Percentiles rank a stretch among this genome's conserved stretches.
Conservation (phyloP, 148 eudicot species). For the Vaccinium corymbosum region DNA sequence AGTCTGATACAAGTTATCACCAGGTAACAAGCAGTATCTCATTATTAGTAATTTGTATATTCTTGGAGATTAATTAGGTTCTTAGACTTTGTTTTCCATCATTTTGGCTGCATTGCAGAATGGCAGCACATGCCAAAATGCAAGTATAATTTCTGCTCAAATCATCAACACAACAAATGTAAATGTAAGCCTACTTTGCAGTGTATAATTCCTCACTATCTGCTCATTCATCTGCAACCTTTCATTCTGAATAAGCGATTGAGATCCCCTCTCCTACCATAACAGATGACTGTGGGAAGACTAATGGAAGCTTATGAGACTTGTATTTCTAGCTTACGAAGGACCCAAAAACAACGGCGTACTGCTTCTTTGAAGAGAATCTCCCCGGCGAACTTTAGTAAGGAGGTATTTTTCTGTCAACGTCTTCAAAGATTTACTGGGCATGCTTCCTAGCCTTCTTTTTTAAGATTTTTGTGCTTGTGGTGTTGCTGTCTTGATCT, state of each 20-base stretch:
- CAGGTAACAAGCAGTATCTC: constrained; percentile 38
- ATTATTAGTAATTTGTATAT: neutral
- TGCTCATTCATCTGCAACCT: constrained; percentile 3
- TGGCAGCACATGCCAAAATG: constrained; percentile 27
- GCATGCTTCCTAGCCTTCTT: neutral
- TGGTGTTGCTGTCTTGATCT: neutral
- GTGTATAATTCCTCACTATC: neutral
- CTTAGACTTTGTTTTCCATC: constrained; percentile 8
- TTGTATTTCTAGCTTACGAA: constrained; percentile 59
- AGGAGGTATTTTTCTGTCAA: constrained; percentile 51
- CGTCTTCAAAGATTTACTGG: neutral
- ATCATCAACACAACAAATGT: constrained; percentile 27
- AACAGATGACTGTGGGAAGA: constrained; percentile 60
- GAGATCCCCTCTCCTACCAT: constrained; percentile 14
- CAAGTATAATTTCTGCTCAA: constrained; percentile 28
- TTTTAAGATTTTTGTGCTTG: neutral
- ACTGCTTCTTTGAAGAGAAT: constrained; percentile 53
- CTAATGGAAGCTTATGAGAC: constrained; percentile 65
- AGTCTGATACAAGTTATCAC: constrained; percentile 29
- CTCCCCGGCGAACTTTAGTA: constrained; percentile 86
- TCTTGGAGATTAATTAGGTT: neutral
- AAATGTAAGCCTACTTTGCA: constrained; percentile 39
- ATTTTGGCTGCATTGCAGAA: constrained; percentile 37
- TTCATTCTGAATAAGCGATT: constrained; percentile 12
- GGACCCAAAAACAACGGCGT: constrained; percentile 58